Conservation (phyloP, 2,329 filamentous ascomycete species). For the Trichophyton equinum region DNA sequence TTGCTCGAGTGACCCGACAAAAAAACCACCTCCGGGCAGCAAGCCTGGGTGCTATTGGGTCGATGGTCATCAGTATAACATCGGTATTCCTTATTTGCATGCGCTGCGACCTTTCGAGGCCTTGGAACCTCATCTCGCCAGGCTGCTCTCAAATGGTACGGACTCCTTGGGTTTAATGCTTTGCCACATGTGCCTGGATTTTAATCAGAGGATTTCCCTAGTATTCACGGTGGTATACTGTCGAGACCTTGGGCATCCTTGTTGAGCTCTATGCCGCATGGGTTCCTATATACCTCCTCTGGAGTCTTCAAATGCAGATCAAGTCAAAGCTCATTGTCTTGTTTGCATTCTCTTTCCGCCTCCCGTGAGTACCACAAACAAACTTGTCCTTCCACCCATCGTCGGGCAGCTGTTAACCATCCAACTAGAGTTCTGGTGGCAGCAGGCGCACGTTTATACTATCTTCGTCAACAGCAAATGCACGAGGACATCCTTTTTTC, state of each 20-base stretch:
- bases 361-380: conserved; percentile 11
- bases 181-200: neutral
- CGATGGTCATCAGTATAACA: conserved; percentile 6
- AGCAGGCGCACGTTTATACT: conserved; percentile 9
- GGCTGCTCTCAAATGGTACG: conserved; percentile 10
- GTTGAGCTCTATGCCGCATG: conserved; percentile 10
- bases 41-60: conserved; percentile 5
- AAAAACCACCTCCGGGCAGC: conserved; percentile 10
- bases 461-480: conserved; percentile 7
- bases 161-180: neutral
- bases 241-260: conserved; percentile 12
- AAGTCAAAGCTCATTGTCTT: conserved; percentile 12
- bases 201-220: conserved; percentile 1
- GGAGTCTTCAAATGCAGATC: conserved; percentile 11
- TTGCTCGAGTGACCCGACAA: conserved; percentile 12
- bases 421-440: conserved; percentile 10
- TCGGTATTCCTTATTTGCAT: conserved; percentile 11
- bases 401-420: neutral
- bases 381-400: neutral
- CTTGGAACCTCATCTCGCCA: conserved; percentile 10
- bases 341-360: conserved; percentile 14
- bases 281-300: conserved; percentile 12
- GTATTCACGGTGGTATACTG: conserved; percentile 12
- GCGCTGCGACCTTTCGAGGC: conserved; percentile 10
- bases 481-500: conserved; percentile 11